Evolutionary conservation across 2,329 filamentous ascomycete species (phyloP).

Genomic region (Apiospora phragmitis): DNA sequence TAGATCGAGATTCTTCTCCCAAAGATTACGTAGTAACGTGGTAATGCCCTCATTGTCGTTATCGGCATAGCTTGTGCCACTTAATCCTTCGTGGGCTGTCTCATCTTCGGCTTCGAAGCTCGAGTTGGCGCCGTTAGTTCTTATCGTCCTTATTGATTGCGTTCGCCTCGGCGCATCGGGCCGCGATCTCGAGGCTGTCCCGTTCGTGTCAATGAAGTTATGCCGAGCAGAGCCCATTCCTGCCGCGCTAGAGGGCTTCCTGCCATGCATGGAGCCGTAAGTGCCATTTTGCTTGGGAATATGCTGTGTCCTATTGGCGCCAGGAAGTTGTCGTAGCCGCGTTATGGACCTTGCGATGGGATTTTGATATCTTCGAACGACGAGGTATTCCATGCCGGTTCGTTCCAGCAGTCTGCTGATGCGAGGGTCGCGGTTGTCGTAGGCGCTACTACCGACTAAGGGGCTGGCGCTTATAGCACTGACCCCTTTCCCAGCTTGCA

Average conservation of each 20-base stretch:
- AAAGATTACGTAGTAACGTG: slow-evolving; percentile 56
- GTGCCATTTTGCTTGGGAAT: slow-evolving; percentile 42
- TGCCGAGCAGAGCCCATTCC: slow-evolving; percentile 12
- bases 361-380: slow-evolving; percentile 71
- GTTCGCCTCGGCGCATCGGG: slow-evolving; percentile 35
- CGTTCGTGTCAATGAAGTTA: slow-evolving; percentile 14
- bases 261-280: slow-evolving; percentile 34
- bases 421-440: slow-evolving; percentile 62
- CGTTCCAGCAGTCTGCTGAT: slow-evolving; percentile 66
- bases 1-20: slow-evolving; percentile 62
- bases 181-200: slow-evolving; percentile 25
- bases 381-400: slow-evolving; percentile 72
- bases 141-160: slow-evolving; percentile 38
- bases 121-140: slow-evolving; percentile 41
- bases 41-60: slow-evolving; percentile 51
- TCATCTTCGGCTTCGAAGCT: slow-evolving; percentile 50
- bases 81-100: slow-evolving; percentile 42
- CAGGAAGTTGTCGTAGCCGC: slow-evolving; percentile 53
- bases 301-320: slow-evolving; percentile 48
- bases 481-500: slow-evolving; percentile 44
- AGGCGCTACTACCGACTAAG: slow-evolving; percentile 53
- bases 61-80: slow-evolving; percentile 51
- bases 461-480: slow-evolving; percentile 46
- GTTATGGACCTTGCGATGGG: slow-evolving; percentile 64
- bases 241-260: slow-evolving; percentile 24